Evolutionary conservation across 495 filamentous ascomycete genomes (phyloP).

Genomic region (Aspergillus bridgeri): DNA sequence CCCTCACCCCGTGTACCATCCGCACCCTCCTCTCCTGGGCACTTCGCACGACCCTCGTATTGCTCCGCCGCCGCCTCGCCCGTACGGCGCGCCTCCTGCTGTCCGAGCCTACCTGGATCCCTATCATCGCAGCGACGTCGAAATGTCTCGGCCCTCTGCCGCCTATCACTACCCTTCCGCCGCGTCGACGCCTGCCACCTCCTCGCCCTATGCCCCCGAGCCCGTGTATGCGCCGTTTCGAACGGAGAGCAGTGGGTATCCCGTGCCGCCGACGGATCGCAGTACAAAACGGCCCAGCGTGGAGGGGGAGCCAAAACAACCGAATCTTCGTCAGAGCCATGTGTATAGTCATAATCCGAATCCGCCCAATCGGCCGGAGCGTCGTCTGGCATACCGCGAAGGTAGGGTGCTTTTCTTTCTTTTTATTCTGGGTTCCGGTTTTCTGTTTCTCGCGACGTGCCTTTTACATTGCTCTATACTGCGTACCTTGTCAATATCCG

Average conservation of each 20-base stretch:
- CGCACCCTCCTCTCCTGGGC: conserved; percentile 25
- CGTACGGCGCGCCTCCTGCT: conserved; percentile 15
- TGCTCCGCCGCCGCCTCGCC: conserved; percentile 23
- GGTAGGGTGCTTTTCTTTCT: conserved; percentile 22
- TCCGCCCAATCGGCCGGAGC: conserved; percentile 20
- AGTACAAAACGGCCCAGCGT: conserved; percentile 20
- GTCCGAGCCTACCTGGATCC: conserved; percentile 20
- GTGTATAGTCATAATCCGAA: conserved; percentile 15
- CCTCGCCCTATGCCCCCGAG: conserved; percentile 14
- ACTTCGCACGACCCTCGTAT: conserved; percentile 25
- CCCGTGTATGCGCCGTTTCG: conserved; percentile 21
- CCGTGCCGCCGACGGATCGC: conserved; percentile 19
- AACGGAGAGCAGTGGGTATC: conserved; percentile 19
- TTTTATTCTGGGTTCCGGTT: no score
- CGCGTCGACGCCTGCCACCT: conserved; percentile 18
- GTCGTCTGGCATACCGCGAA: conserved; percentile 24
- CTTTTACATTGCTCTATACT: no score
- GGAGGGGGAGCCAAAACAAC: conserved; percentile 17
- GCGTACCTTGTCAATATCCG: no score
- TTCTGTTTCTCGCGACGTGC: no score
- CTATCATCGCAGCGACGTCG: conserved; percentile 21
- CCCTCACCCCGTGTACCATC: conserved; percentile 17
- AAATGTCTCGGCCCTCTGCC: conserved; percentile 25
- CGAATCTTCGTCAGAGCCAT: conserved; percentile 19
- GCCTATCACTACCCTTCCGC: conserved; percentile 23